Conservation (phyloP, 495 filamentous ascomycete species). For the Eremomyces bilateralis region DNA sequence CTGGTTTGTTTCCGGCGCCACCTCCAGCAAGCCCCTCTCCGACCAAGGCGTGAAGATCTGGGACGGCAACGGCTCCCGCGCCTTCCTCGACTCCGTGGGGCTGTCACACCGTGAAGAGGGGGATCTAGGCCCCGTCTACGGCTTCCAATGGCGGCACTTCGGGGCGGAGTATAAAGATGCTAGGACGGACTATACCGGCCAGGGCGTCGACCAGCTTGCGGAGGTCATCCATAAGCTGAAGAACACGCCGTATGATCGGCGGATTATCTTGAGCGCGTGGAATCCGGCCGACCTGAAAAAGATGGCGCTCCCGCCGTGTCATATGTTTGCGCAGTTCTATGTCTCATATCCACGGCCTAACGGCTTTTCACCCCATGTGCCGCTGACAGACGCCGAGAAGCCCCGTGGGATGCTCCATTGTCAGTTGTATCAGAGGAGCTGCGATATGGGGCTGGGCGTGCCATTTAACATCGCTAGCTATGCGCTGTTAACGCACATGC, state of each 20-base stretch:
- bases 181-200: conserved; percentile 59
- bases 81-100: conserved; percentile 66
- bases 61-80: conserved; percentile 89
- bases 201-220: conserved; percentile 82
- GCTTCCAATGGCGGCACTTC: conserved; percentile 98
- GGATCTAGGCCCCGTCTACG: conserved; percentile 90
- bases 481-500: conserved; percentile 78
- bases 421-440: conserved; percentile 78
- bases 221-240: conserved; percentile 66
- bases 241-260: conserved; percentile 62
- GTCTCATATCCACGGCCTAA: conserved; percentile 48
- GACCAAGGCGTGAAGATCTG: conserved; percentile 80
- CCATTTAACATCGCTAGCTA: conserved; percentile 96
- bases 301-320: conserved; percentile 93
- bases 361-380: too few species aligned
- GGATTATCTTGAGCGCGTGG: conserved; percentile 84
- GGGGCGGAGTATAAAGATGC: conserved; percentile 70
- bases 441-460: conserved; percentile 92
- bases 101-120: conserved; percentile 58
- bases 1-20: conserved; percentile 80
- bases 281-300: conserved; percentile 65
- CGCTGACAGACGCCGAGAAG: conserved; percentile 19
- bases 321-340: conserved; percentile 99
- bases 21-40: conserved; percentile 51
- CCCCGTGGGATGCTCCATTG: conserved; percentile 51